These are phyloP conservation scores for Cladosporium sp. DNA, from an alignment of 2,329 filamentous ascomycete species.

Conservation along the genomic window DNA sequence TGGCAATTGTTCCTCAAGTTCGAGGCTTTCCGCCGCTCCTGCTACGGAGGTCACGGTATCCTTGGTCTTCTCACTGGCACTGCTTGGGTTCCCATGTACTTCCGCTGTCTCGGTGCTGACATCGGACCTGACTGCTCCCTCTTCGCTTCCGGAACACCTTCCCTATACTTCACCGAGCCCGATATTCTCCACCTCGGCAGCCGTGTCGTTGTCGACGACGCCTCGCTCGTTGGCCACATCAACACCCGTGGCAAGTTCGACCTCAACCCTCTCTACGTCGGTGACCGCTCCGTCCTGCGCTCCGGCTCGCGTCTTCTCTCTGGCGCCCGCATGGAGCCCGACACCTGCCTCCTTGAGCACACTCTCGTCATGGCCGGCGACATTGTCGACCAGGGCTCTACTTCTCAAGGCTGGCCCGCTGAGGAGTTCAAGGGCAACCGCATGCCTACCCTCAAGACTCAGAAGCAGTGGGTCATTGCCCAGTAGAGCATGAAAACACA, in stretches of 20 bases:
- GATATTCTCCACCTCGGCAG: slow-evolving; percentile 53
- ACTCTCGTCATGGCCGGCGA: slow-evolving; percentile 56
- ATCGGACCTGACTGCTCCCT: slow-evolving; percentile 55
- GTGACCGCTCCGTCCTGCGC: slow-evolving; percentile 50
- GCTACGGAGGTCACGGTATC: slow-evolving; percentile 49
- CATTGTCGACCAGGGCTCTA: slow-evolving; percentile 47
- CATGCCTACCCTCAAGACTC: slow-evolving; percentile 25
- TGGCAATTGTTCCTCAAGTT: slow-evolving; percentile 54
- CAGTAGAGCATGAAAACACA: neutral
- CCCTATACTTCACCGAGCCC: slow-evolving; percentile 55
- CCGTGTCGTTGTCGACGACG: slow-evolving; percentile 52
- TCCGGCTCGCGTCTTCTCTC: slow-evolving; percentile 51
- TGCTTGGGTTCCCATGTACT: slow-evolving; percentile 51
- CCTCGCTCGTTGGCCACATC: slow-evolving; percentile 54
- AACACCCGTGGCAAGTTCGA: slow-evolving; percentile 56
- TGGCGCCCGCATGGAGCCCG: slow-evolving; percentile 51
- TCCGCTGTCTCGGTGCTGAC: slow-evolving; percentile 49
- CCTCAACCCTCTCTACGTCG: slow-evolving; percentile 49
- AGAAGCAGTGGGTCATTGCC: slow-evolving; percentile 17
- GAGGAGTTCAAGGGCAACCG: slow-evolving; percentile 35
- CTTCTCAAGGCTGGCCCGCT: slow-evolving; percentile 55
- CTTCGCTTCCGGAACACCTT: slow-evolving; percentile 51
- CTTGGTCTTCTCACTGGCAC: slow-evolving; percentile 53
- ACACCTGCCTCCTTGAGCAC: slow-evolving; percentile 54
- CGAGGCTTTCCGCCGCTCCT: slow-evolving; percentile 48